Evolutionary conservation across 108 stramenopile genomes (phyloP), one percentile per base, ranked within the genome.

Genomic region (Schizochytrium sp.): DNA sequence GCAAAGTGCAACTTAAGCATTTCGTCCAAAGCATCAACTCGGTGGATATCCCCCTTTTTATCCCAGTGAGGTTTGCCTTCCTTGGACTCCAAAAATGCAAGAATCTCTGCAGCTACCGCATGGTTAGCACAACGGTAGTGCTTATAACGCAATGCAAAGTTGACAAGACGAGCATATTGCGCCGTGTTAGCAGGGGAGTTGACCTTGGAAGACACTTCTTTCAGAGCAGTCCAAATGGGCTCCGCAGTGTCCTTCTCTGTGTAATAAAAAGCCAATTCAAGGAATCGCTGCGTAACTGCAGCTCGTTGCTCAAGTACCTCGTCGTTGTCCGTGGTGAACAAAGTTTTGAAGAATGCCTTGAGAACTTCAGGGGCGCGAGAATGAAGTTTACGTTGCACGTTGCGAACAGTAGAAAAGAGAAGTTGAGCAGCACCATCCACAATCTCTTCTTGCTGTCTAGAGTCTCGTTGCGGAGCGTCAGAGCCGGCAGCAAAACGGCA

Each of bases 311-410:
- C 64, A 8, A 69, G 28, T 38, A 69, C 64, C 28, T 69, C 12
- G 64, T 69, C 64, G 64, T 69, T 38, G 8, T 12, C 12, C 42
- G 64, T 69, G 28, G 64, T 69, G 28, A 69, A 69, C 42, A 69
- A 44, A 7, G 64, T 15, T 44, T 56, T 4, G 57, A 87, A 59
- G 19, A 87, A 13, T 12, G 57, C 87, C 41, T 38, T 13, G 40
- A 87, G 57, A 58, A 87, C 57, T 28, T 87, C 57, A 5, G 28
- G 28, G 4, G 87, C 28, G 38, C 87, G 57, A 7, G 87, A 87
- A 59, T 87, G 87, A 1, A 87, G 57, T n/a, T 87, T 57, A 4
- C 44, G 56, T 8, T 87, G 56, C 7, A 59, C 87, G 57, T 57
- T 87, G 12, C 57, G 56, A 45, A 87, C 28, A 58, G 44, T 59